Evolutionary conservation across 495 filamentous ascomycete genomes (phyloP).

Genomic region (Pseudomonodictys pantanalensis): DNA sequence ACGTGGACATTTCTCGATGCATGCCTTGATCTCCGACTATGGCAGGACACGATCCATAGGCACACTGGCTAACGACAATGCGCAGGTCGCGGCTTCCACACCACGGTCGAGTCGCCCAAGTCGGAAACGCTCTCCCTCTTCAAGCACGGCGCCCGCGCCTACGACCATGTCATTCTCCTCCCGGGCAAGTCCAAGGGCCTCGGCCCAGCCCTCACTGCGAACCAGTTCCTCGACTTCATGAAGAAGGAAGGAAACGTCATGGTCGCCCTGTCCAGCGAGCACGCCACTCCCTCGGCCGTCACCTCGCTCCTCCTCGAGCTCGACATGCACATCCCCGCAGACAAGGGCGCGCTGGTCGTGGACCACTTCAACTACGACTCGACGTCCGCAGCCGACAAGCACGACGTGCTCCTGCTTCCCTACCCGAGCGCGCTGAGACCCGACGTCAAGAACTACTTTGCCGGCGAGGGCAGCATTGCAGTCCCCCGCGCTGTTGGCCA

Average conservation of each 20-base stretch:
- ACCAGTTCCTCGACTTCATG: conserved; percentile 84
- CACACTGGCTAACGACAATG: conserved; percentile 14
- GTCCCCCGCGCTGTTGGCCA: conserved; percentile 79
- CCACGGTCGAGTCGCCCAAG: conserved; percentile 82
- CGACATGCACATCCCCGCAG: conserved; percentile 84
- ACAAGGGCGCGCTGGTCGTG: conserved; percentile 76
- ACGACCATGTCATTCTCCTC: conserved; percentile 86
- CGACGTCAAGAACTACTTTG: conserved; percentile 78
- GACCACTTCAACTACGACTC: conserved; percentile 96
- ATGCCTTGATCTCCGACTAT: too few relatives aligned
- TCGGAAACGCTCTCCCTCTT: conserved; percentile 78
- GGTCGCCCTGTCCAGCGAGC: conserved; percentile 74
- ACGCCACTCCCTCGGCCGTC: conserved; percentile 69
- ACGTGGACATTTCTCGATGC: conserved; percentile 21
- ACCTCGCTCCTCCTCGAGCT: conserved; percentile 85
- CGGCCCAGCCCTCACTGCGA: conserved; percentile 81
- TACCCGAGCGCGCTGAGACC: conserved; percentile 58
- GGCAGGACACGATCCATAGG: too few relatives aligned
- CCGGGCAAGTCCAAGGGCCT: conserved; percentile 87
- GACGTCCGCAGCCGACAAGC: conserved; percentile 69
- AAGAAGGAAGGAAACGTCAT: conserved; percentile 91
- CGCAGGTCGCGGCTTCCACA: conserved; percentile 75
- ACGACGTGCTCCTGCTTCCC: conserved; percentile 82
- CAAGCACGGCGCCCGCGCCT: conserved; percentile 78
- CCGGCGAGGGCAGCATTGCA: conserved; percentile 66